Percentiles rank a stretch among this genome's conserved stretches.
phyloP scores from a whole-genome alignment of 768 basidiomycete genomes.

The Boletus tomentosulus region DNA sequence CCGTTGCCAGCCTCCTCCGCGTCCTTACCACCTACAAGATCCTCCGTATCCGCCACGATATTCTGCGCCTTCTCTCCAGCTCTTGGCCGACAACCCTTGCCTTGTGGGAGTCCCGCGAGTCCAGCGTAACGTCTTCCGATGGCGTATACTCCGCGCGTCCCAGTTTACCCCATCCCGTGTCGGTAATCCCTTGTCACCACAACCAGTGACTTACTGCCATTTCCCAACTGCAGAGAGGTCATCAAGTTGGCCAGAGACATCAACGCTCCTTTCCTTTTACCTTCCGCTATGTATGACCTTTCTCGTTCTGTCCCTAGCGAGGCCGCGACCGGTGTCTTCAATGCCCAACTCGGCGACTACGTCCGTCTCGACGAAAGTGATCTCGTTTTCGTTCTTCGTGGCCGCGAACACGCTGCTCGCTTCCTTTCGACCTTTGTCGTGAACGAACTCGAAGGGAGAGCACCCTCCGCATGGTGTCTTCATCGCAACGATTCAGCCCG shows the following conservation, averaged over 20 bases:
- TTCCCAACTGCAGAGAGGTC: conserved; percentile 42
- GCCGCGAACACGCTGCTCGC: conserved; percentile 68
- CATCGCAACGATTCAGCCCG: conserved; percentile 46
- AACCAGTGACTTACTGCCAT: conserved; percentile 5
- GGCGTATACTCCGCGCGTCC: conserved; percentile 57
- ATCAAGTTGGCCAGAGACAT: conserved; percentile 64
- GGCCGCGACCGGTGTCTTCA: conserved; percentile 49
- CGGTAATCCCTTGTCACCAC: conserved; percentile 23
- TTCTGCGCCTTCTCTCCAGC: conserved; percentile 47
- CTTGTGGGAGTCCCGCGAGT: conserved; percentile 67
- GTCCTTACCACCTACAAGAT: conserved; percentile 64
- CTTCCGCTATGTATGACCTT: conserved; percentile 78
- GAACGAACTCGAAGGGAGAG: conserved; percentile 65
- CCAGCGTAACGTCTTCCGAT: conserved; percentile 43
- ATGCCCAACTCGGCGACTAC: conserved; percentile 36
- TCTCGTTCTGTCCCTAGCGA: conserved; percentile 64
- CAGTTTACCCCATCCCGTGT: conserved; percentile 66
- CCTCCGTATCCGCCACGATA: conserved; percentile 50
- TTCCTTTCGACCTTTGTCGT: conserved; percentile 77
- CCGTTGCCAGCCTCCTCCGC: conserved; percentile 53
- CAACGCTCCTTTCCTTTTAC: conserved; percentile 54
- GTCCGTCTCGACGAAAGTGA: conserved; percentile 44
- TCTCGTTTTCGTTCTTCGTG: conserved; percentile 57
- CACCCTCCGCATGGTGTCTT: conserved; percentile 46
- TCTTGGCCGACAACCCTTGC: conserved; percentile 61